Evolutionary conservation across 176 grass and related monocot species (phyloP).

Genomic region (Tuctoria greenei): DNA sequence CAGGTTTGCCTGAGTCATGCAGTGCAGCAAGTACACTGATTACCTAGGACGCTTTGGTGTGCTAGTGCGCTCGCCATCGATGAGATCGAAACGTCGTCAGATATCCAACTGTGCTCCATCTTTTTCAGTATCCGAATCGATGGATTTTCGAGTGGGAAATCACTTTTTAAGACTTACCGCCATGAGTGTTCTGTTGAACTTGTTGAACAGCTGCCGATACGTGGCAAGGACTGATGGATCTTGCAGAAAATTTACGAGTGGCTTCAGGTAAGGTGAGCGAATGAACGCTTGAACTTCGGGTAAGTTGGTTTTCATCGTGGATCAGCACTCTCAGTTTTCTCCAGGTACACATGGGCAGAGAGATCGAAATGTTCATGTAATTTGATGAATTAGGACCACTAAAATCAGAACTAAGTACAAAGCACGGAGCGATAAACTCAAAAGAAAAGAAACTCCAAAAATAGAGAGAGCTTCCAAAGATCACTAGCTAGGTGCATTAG

Average conservation of each 20-base stretch:
- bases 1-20: not conserved
- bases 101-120: conserved; percentile 7
- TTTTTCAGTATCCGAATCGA: conserved; percentile 21
- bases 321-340: too few relatives aligned
- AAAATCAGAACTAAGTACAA: conserved; percentile 28
- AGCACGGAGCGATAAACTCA: not conserved
- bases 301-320: not conserved
- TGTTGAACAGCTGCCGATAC: conserved; percentile 3
- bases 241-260: not conserved
- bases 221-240: not conserved
- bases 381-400: conserved; percentile 21
- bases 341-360: not conserved
- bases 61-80: conserved; percentile 27
- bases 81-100: conserved; percentile 39
- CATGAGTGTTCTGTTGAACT: conserved; percentile 27
- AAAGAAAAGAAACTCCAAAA: not conserved
- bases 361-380: not conserved
- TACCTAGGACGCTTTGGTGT: conserved; percentile 9
- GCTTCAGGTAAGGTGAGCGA: not conserved
- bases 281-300: not conserved
- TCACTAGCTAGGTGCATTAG: not conserved
- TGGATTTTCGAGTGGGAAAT: conserved; percentile 12
- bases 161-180: conserved; percentile 8
- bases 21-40: not conserved
- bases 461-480: not conserved